Percentiles rank a stretch among this genome's conserved stretches.
Conservation (phyloP, 176 grass and related monocot genomes). For the Triticum turgidum region DNA sequence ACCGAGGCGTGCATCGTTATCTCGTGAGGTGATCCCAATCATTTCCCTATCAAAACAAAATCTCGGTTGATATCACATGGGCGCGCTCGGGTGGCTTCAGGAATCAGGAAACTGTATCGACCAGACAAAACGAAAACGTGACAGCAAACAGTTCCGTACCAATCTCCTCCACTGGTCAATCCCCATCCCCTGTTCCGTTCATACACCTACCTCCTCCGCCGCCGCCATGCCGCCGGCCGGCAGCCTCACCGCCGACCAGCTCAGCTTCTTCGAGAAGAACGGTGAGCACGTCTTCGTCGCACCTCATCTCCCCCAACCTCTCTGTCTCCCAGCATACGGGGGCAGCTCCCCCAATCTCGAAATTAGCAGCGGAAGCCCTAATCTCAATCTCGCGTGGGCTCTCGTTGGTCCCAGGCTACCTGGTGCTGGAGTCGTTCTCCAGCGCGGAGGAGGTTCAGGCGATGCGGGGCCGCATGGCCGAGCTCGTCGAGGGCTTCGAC, state of each 20-base stretch:
- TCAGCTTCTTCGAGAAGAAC: constrained; percentile 65
- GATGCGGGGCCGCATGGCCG: constrained; percentile 72
- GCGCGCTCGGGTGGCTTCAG: background rate
- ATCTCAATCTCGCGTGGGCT: background rate
- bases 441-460: constrained; percentile 52
- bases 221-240: constrained; percentile 39
- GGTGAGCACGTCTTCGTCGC: constrained; percentile 34
- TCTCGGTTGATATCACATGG: too few relatives aligned
- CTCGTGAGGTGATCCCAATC: too few relatives aligned
- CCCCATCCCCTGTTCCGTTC: background rate
- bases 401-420: constrained; percentile 54
- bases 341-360: background rate
- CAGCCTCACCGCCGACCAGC: constrained; percentile 63
- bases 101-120: background rate
- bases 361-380: constrained; percentile 5
- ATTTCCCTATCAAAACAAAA: too few relatives aligned
- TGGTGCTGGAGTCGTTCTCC: constrained; percentile 79
- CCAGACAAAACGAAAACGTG: background rate
- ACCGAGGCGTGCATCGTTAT: too few relatives aligned
- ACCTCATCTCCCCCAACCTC: background rate
- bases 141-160: background rate
- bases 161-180: background rate
- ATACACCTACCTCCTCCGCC: background rate
- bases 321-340: background rate
- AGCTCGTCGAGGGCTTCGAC: constrained; percentile 71